A percentile compares a stretch with the other conserved stretches of the same genome.
These are phyloP conservation scores for Suillus luteus DNA, from an alignment of 768 basidiomycete genomes.

Conservation along the genomic window DNA sequence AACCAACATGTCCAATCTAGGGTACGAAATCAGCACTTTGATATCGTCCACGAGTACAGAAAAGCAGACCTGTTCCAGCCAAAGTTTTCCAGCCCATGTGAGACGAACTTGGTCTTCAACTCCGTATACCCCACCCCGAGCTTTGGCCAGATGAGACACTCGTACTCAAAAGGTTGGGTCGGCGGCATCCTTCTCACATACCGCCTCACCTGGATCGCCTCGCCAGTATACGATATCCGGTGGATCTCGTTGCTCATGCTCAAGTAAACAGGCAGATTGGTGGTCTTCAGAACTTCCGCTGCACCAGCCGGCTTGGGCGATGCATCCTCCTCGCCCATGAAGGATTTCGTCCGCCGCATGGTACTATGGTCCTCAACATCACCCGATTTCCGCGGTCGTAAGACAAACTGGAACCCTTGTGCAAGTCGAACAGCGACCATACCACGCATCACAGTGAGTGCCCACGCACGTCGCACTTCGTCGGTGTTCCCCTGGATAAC, in stretches of 20 bases:
- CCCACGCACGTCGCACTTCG: constrained; percentile 68
- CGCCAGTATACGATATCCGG: constrained; percentile 87
- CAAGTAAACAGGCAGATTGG: constrained; percentile 78
- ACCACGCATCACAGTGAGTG: constrained; percentile 81
- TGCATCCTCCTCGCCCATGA: constrained; percentile 54
- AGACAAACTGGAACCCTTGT: constrained; percentile 93
- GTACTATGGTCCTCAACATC: constrained; percentile 36
- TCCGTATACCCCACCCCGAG: constrained; percentile 86
- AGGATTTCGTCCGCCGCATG: constrained; percentile 55
- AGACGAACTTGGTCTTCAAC: constrained; percentile 69
- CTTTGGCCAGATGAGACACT: constrained; percentile 93
- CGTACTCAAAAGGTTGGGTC: constrained; percentile 70
- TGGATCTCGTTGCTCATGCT: constrained; percentile 97
- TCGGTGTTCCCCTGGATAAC: constrained; percentile 49
- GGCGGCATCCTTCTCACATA: constrained; percentile 76
- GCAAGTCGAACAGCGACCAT: constrained; percentile 92
- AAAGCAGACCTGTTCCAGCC: constrained; percentile 77
- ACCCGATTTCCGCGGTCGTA: constrained; percentile 43
- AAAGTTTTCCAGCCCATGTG: constrained; percentile 80
- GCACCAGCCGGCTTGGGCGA: constrained; percentile 62
- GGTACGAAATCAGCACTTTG: constrained; percentile 3
- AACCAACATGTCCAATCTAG: constrained; percentile 81
- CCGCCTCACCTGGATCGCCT: constrained; percentile 83
- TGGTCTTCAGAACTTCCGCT: constrained; percentile 60
- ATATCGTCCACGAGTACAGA: constrained; percentile 4